Percentiles rank a stretch among this genome's conserved stretches.
Evolutionary conservation across 805 yeast genomes (phyloP).

Genomic region (Saccharomyces jurei): DNA sequence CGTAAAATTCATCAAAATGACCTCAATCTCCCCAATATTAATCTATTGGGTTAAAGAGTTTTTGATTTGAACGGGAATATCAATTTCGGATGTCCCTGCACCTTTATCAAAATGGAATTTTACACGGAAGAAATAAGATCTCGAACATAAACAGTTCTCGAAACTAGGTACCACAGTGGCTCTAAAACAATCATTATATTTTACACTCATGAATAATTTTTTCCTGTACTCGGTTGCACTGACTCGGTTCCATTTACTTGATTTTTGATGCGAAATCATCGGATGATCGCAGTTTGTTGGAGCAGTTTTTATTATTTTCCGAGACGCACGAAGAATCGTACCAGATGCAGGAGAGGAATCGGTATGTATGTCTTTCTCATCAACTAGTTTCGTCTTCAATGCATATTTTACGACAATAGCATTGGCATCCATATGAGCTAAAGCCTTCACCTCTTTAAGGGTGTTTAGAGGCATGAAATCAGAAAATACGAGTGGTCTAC

Average conservation of each 20-base stretch:
- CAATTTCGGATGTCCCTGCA: not conserved
- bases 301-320: not conserved
- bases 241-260: constrained; percentile 1
- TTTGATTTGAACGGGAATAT: constrained; percentile 1
- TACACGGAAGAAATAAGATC: constrained; percentile 37
- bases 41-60: not conserved
- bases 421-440: not conserved
- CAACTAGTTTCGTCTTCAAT: not conserved
- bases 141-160: constrained; percentile 38
- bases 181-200: constrained; percentile 24
- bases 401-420: not conserved
- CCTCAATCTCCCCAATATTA: too few relatives aligned
- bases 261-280: not conserved
- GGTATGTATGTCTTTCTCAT: not conserved
- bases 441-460: not conserved
- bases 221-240: not conserved
- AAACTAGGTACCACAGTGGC: constrained; percentile 37
- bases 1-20: too few relatives aligned
- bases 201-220: constrained; percentile 1
- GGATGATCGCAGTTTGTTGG: not conserved
- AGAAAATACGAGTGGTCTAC: constrained; percentile 2
- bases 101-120: constrained; percentile 22
- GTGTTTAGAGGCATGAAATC: constrained; percentile 4
- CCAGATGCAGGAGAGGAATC: not conserved
- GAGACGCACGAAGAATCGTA: not conserved